phyloP scores from a whole-genome alignment of 805 yeast species.

The Starmerella vitae region DNA sequence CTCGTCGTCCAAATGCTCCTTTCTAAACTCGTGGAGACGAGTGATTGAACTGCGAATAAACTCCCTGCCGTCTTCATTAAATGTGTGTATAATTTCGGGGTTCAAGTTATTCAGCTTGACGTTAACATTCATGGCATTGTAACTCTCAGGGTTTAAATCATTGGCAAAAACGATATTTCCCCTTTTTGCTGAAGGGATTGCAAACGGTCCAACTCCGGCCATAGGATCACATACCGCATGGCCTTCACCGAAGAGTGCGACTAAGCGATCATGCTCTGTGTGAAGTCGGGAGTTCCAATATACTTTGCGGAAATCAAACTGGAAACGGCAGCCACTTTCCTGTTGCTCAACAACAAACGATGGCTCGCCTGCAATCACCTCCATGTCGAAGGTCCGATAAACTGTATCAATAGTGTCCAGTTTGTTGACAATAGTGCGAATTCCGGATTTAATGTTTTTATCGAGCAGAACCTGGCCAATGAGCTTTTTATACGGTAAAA shows the following conservation, averaged over 20 bases:
- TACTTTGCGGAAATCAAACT: conserved; percentile 81
- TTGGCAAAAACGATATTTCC: conserved; percentile 73
- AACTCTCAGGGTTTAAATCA: conserved; percentile 84
- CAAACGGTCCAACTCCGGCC: conserved; percentile 99
- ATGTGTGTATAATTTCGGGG: conserved; percentile 41
- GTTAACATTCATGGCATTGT: conserved; percentile 53
- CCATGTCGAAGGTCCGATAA: conserved; percentile 88
- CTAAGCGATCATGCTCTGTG: conserved; percentile 81
- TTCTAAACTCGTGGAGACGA: conserved; percentile 36
- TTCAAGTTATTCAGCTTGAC: conserved; percentile 49
- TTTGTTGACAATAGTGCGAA: conserved; percentile 85
- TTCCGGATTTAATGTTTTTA: conserved; percentile 49
- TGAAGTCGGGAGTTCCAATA: conserved; percentile 95
- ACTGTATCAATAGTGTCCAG: conserved; percentile 73
- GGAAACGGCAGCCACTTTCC: conserved; percentile 75
- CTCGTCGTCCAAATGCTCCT: conserved; percentile 23
- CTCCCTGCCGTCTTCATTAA: conserved; percentile 68
- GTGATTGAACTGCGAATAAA: conserved; percentile 53
- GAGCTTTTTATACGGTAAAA: conserved; percentile 61
- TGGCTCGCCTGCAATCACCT: conserved; percentile 70
- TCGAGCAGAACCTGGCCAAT: conserved; percentile 87
- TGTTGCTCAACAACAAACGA: conserved; percentile 66
- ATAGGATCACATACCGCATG: conserved; percentile 86
- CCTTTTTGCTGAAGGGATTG: conserved; percentile 87
- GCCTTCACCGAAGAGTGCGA: conserved; percentile 43